phyloP scores from a whole-genome alignment of 2,329 filamentous ascomycete genomes.

The Tolypocladium guangdongense region DNA sequence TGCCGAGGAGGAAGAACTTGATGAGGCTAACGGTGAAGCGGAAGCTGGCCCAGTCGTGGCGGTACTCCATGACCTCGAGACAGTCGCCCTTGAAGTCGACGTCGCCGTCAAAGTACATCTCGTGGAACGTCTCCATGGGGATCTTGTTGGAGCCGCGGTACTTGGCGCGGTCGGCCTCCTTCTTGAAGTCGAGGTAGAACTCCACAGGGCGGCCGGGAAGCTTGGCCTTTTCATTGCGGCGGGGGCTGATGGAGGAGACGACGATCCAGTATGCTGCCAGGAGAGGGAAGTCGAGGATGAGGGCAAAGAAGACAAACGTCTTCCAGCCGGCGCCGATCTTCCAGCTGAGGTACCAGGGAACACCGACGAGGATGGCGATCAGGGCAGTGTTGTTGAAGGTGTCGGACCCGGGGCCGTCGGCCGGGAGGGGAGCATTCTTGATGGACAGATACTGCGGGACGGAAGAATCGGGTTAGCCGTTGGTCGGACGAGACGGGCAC shows the following conservation, averaged over 20 bases:
- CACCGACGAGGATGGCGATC: constrained; percentile 53
- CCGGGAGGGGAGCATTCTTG: constrained; percentile 88
- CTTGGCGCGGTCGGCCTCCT: constrained; percentile 46
- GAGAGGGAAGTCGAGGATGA: constrained; percentile 70
- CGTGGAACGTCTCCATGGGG: constrained; percentile 86
- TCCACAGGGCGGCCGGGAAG: constrained; percentile 80
- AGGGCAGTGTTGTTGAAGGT: constrained; percentile 79
- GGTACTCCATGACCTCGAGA: constrained; percentile 81
- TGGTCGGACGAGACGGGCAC: background rate
- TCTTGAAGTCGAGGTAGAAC: constrained; percentile 80
- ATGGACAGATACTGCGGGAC: constrained; percentile 48
- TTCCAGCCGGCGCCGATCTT: constrained; percentile 84
- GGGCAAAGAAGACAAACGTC: constrained; percentile 73
- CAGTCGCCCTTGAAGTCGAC: constrained; percentile 93
- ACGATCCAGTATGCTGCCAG: constrained; percentile 75
- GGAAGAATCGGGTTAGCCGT: background rate
- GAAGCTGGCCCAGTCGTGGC: constrained; percentile 96
- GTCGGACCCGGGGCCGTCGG: constrained; percentile 74
- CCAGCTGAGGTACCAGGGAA: constrained; percentile 74
- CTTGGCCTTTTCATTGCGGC: constrained; percentile 85
- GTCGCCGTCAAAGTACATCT: constrained; percentile 94
- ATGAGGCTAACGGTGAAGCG: constrained; percentile 77
- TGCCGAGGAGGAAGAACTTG: constrained; percentile 77
- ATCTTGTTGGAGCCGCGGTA: constrained; percentile 74
- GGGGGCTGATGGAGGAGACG: constrained; percentile 69